These are phyloP conservation scores for Serendipita indica DNA, from an alignment of 768 basidiomycete genomes.

Conservation along the genomic window DNA sequence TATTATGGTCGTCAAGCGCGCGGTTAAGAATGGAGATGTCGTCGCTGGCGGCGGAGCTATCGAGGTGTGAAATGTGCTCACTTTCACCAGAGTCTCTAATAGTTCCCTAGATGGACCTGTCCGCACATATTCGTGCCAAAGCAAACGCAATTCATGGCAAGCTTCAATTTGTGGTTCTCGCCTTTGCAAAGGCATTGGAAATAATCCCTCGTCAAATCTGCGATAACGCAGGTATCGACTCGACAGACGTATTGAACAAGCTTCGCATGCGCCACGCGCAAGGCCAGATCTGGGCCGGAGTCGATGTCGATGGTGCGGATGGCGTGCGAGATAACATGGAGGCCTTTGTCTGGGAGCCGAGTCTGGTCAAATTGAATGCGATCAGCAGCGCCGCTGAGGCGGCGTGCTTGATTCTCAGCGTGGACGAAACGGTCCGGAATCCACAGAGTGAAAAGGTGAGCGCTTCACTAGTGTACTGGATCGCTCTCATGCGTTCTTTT, in stretches of 20 bases:
- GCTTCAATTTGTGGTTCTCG: slow-evolving; percentile 82
- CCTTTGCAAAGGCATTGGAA: slow-evolving; percentile 94
- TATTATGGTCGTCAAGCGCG: slow-evolving; percentile 99
- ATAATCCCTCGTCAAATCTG: slow-evolving; percentile 97
- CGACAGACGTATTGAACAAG: slow-evolving; percentile 94
- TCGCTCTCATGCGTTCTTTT: slow-evolving; percentile 14
- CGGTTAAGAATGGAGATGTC: slow-evolving; percentile 87
- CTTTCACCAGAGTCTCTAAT: not conserved
- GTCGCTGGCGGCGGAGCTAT: slow-evolving; percentile 97
- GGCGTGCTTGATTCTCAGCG: slow-evolving; percentile 85
- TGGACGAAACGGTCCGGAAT: slow-evolving; percentile 94
- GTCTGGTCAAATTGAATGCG: slow-evolving; percentile 88
- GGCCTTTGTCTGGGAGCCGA: slow-evolving; percentile 97
- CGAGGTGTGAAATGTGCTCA: slow-evolving; percentile 42
- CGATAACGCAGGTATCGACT: slow-evolving; percentile 95
- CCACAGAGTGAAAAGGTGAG: slow-evolving; percentile 86
- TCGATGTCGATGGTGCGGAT: slow-evolving; percentile 79
- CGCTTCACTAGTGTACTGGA: slow-evolving; percentile 13
- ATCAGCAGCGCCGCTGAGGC: slow-evolving; percentile 93
- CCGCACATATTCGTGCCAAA: slow-evolving; percentile 81
- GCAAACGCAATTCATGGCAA: slow-evolving; percentile 91
- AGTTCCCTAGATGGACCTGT: slow-evolving; percentile 74
- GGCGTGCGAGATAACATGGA: slow-evolving; percentile 94
- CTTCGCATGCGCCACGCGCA: slow-evolving; percentile 90
- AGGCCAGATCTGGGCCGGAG: slow-evolving; percentile 77